Percentiles rank a stretch among this genome's conserved stretches.
Evolutionary conservation across 2,329 filamentous ascomycete species (phyloP).

Genomic region (Gremmenia infestans): DNA sequence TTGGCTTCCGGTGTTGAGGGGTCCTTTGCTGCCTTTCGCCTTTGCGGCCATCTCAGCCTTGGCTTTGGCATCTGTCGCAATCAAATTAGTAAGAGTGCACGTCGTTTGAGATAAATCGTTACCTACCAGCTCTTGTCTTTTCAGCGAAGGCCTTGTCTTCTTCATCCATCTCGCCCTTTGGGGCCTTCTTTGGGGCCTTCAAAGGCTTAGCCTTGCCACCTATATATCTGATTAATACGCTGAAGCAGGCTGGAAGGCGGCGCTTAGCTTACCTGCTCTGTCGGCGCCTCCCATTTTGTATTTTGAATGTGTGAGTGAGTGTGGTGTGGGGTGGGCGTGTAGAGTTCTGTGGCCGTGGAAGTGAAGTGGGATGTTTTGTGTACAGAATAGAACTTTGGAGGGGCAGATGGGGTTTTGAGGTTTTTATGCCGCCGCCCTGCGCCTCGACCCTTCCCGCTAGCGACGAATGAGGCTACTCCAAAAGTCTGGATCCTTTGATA

Average conservation of each 20-base stretch:
- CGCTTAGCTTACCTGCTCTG: constrained; percentile 52
- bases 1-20: constrained; percentile 75
- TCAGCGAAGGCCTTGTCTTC: constrained; percentile 78
- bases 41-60: constrained; percentile 79
- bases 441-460: neutral
- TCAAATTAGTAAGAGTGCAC: constrained; percentile 4
- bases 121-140: constrained; percentile 79
- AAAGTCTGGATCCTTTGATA: neutral
- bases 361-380: constrained; percentile 9
- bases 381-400: constrained; percentile 7
- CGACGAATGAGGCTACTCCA: neutral
- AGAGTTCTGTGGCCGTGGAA: neutral
- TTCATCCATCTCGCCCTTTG: constrained; percentile 74
- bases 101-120: neutral
- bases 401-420: constrained; percentile 12
- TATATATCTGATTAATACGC: constrained; percentile 34
- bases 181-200: constrained; percentile 82
- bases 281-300: constrained; percentile 61
- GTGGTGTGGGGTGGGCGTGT: neutral
- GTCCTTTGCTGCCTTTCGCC: constrained; percentile 75
- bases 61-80: constrained; percentile 66
- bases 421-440: constrained; percentile 4
- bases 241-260: constrained; percentile 2
- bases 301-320: constrained; percentile 30
- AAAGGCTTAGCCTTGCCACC: constrained; percentile 80